Evolutionary conservation across 2,329 filamentous ascomycete species (phyloP).

Genomic region (Venturia carpophila): DNA sequence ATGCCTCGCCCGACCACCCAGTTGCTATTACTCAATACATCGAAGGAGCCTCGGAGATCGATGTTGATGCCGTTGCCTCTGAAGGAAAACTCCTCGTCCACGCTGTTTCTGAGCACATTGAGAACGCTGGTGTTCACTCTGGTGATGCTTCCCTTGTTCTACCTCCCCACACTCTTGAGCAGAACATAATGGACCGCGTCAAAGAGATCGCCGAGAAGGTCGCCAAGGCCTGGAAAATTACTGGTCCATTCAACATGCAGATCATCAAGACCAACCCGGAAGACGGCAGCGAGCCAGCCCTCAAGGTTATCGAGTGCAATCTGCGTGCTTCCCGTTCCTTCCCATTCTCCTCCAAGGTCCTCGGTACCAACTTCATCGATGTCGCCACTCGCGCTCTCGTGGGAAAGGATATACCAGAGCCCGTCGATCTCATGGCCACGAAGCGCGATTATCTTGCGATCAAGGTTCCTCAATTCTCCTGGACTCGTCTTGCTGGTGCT

Average conservation of each 20-base stretch:
- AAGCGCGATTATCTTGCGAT: slow-evolving; percentile 91
- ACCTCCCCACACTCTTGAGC: slow-evolving; percentile 73
- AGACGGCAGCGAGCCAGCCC: slow-evolving; percentile 62
- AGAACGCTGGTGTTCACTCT: slow-evolving; percentile 96
- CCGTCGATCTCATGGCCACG: slow-evolving; percentile 77
- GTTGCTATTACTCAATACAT: slow-evolving; percentile 99
- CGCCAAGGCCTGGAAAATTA: slow-evolving; percentile 93
- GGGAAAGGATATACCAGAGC: slow-evolving; percentile 73
- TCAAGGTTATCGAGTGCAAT: slow-evolving; percentile 99
- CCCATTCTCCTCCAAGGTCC: slow-evolving; percentile 95
- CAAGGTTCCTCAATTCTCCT: slow-evolving; percentile 98
- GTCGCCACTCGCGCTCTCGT: slow-evolving; percentile 88
- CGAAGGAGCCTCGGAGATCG: slow-evolving; percentile 91
- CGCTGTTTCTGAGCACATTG: slow-evolving; percentile 90
- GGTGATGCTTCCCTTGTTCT: slow-evolving; percentile 93
- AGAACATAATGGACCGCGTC: slow-evolving; percentile 69
- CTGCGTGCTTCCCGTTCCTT: slow-evolving; percentile 94
- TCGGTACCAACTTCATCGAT: slow-evolving; percentile 95
- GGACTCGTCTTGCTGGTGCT: slow-evolving; percentile 93
- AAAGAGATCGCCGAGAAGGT: slow-evolving; percentile 97
- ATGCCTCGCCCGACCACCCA: slow-evolving; percentile 90
- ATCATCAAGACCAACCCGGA: slow-evolving; percentile 87
- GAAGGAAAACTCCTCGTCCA: slow-evolving; percentile 82
- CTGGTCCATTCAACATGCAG: slow-evolving; percentile 99
- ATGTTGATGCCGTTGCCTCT: slow-evolving; percentile 87